A percentile compares a stretch with the other conserved stretches of the same genome.
Conservation (phyloP, 2,329 filamentous ascomycete species). For the Chalaropsis ovoidea region DNA sequence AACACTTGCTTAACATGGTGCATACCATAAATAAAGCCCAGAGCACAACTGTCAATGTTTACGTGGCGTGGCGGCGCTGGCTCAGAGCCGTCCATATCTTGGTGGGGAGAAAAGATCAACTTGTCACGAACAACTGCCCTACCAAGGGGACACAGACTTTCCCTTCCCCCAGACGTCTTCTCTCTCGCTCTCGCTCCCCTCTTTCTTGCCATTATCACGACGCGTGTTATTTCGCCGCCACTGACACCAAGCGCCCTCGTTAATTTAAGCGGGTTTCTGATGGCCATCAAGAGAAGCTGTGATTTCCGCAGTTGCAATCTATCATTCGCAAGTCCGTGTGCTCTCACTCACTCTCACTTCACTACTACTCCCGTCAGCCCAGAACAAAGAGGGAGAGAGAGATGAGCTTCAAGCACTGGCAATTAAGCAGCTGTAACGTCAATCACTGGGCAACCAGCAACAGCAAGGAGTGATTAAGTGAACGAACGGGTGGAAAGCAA, state of each 20-base stretch:
- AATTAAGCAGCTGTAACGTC: background rate
- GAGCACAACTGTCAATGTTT: background rate
- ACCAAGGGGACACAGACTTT: background rate
- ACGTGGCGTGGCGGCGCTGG: background rate
- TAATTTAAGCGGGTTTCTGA: background rate
- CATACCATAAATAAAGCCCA: background rate
- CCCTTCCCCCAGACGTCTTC: background rate
- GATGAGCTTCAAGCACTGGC: background rate
- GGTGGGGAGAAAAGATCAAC: background rate
- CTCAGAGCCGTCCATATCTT: background rate
- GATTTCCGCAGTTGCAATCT: background rate
- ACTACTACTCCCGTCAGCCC: background rate
- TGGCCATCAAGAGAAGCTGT: background rate
- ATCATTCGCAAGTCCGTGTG: background rate
- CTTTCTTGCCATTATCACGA: background rate
- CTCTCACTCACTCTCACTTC: background rate
- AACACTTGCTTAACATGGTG: background rate
- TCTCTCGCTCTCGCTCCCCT: background rate
- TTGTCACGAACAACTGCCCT: background rate
- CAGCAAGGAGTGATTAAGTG: background rate
- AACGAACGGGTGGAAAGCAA: background rate
- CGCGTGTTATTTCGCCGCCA: too few species aligned
- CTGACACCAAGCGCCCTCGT: background rate
- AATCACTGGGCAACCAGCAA: constrained; percentile 4
- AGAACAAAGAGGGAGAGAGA: background rate